Conservation (phyloP, 78 protist species). For the Speleostelium caveatum region DNA sequence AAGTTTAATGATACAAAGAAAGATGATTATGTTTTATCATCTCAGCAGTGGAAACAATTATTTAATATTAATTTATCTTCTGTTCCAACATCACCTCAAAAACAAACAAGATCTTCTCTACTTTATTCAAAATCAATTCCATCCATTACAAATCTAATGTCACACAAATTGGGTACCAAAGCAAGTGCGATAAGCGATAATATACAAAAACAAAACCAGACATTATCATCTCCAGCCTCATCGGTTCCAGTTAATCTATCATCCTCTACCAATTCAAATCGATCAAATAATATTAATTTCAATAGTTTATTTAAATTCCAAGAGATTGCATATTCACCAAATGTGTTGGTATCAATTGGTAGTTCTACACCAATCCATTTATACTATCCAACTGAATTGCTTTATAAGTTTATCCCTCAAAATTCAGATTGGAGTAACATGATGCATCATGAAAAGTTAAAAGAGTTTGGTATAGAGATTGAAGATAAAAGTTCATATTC, state of each 20-base stretch:
- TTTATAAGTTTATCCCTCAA: conserved; percentile 36
- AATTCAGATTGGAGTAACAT: neutral
- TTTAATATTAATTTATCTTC: conserved; percentile 39
- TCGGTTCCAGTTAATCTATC: neutral
- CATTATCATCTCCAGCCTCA: neutral
- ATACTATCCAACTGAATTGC: conserved; percentile 47
- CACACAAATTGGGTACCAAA: neutral
- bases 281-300: neutral
- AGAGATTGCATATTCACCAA: conserved; percentile 25
- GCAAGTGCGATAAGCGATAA: no score
- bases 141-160: neutral
- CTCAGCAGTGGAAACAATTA: conserved; percentile 75
- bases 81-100: no score
- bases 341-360: conserved; percentile 19
- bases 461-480: conserved; percentile 39
- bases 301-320: neutral
- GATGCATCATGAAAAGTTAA: conserved; percentile 31
- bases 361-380: neutral
- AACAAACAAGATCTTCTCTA: neutral
- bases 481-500: conserved; percentile 34
- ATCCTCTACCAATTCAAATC: neutral
- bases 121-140: neutral
- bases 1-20: neutral
- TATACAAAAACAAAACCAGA: neutral
- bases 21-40: conserved; percentile 25